A percentile compares a stretch with the other conserved stretches of the same genome.
Conservation (phyloP, 2,329 filamentous ascomycete genomes). For the Neonectria magnoliae region DNA sequence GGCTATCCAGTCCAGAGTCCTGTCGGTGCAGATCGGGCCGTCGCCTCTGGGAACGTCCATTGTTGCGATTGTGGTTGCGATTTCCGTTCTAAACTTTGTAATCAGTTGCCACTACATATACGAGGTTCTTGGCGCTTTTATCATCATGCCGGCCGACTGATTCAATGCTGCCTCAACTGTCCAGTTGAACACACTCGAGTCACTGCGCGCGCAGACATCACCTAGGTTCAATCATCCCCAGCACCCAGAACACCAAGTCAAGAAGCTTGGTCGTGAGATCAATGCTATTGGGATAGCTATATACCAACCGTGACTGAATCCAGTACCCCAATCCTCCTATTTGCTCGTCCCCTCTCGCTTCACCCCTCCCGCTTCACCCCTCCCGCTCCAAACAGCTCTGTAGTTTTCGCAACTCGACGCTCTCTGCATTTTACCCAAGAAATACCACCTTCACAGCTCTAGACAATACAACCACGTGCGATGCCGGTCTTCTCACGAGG, state of each 20-base stretch:
- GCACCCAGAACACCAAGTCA: not conserved
- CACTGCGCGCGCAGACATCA: not conserved
- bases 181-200: not conserved
- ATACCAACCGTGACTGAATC: not conserved
- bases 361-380: not conserved
- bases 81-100: not conserved
- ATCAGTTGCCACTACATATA: not conserved
- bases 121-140: not conserved
- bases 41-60: not conserved
- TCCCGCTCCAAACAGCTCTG: not conserved
- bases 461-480: not conserved
- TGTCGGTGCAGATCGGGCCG: not conserved
- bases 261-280: not conserved
- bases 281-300: not conserved
- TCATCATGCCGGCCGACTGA: not conserved
- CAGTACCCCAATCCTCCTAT: not conserved
- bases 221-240: not conserved
- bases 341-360: not conserved
- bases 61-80: not conserved
- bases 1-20: not conserved
- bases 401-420: constrained; percentile 5
- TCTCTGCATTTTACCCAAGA: constrained; percentile 9
- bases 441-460: not conserved
- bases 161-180: not conserved
- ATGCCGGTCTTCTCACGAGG: not conserved